Conservation (phyloP, 2,329 filamentous ascomycete species). For the Aspergillus ibericus region DNA sequence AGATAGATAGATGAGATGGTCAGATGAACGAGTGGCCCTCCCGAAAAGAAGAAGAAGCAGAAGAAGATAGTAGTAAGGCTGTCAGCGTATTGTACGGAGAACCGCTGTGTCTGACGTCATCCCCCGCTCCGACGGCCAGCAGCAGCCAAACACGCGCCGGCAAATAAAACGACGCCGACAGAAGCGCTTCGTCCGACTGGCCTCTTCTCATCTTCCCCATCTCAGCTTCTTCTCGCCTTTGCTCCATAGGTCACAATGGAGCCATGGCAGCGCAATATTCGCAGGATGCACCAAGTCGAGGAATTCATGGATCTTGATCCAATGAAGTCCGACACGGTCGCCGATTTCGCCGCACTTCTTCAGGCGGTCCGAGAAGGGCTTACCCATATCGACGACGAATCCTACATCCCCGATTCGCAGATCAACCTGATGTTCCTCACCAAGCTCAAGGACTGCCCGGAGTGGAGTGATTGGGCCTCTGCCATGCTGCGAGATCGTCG, state of each 20-base stretch:
- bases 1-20: background rate
- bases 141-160: background rate
- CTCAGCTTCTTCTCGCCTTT: background rate
- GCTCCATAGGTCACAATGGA: constrained; percentile 19
- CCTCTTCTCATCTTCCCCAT: background rate
- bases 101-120: constrained; percentile 3
- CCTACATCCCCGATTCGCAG: constrained; percentile 25
- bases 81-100: too few species aligned
- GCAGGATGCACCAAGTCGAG: constrained; percentile 29
- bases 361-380: constrained; percentile 30
- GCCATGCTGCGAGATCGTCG: constrained; percentile 26
- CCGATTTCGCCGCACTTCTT: constrained; percentile 30
- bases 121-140: background rate
- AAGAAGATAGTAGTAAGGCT: too few species aligned
- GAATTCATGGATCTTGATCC: constrained; percentile 31
- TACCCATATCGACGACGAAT: constrained; percentile 26
- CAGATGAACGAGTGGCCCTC: too few species aligned
- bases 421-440: constrained; percentile 29
- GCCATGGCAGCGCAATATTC: constrained; percentile 26
- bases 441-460: constrained; percentile 25
- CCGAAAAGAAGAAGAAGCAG: background rate
- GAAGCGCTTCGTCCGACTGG: background rate
- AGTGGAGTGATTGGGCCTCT: constrained; percentile 29
- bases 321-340: constrained; percentile 23
- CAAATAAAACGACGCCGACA: background rate